phyloP scores from a whole-genome alignment of 2,329 filamentous ascomycete genomes.

The Monascus ruber region DNA sequence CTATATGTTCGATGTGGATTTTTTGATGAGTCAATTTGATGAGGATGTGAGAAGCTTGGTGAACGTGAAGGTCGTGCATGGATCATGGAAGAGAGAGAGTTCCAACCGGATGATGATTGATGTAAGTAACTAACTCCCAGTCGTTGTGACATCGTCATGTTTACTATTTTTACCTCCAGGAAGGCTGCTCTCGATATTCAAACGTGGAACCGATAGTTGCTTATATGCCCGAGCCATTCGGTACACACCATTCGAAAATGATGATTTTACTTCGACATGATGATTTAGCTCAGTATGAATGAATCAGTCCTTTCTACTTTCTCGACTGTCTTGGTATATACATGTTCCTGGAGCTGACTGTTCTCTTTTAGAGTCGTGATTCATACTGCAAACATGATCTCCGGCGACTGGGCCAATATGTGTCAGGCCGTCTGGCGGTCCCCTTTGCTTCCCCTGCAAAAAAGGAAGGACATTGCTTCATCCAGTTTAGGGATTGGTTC shows the following conservation, averaged over 20 bases:
- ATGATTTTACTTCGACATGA: conserved; percentile 71
- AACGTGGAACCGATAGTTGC: conserved; percentile 64
- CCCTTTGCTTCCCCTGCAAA: conserved; percentile 49
- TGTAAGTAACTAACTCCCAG: conserved; percentile 29
- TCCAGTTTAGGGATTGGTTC: conserved; percentile 38
- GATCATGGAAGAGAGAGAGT: conserved; percentile 59
- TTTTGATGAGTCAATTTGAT: conserved; percentile 50
- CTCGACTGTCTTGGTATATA: background rate
- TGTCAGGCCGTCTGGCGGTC: conserved; percentile 74
- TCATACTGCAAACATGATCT: conserved; percentile 87
- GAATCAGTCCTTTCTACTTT: background rate
- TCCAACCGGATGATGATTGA: conserved; percentile 45
- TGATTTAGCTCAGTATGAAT: conserved; percentile 51
- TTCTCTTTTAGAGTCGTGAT: conserved; percentile 49
- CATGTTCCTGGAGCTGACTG: background rate
- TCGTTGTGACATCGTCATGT: too few species aligned
- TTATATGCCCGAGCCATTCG: conserved; percentile 72
- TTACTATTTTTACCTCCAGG: conserved; percentile 30
- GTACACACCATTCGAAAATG: conserved; percentile 83
- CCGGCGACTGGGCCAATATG: conserved; percentile 78
- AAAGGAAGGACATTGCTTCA: background rate
- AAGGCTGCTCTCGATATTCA: conserved; percentile 47
- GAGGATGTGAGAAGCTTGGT: conserved; percentile 42
- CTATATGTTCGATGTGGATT: conserved; percentile 46
- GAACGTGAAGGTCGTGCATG: conserved; percentile 50